Percentiles rank a stretch among this genome's conserved stretches.
phyloP scores from a whole-genome alignment of 139 green algal species.

The Asterochloris erici region DNA sequence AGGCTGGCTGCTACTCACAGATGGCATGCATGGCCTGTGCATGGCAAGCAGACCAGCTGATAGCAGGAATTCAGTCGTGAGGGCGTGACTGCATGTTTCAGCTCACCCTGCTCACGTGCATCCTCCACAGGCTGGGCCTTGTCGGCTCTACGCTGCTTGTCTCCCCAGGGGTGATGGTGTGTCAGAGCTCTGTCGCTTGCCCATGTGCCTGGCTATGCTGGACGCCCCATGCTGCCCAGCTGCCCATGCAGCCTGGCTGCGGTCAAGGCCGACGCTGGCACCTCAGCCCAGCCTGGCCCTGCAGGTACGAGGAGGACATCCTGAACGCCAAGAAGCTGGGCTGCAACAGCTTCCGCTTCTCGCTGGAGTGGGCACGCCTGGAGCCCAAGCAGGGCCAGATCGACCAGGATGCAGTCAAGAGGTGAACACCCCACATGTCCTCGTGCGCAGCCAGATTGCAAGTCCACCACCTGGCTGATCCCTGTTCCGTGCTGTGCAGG shows the following conservation, averaged over 20 bases:
- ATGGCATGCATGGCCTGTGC: too few species aligned
- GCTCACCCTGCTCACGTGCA: too few species aligned
- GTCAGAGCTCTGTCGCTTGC: not conserved
- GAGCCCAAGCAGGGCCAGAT: constrained; percentile 55
- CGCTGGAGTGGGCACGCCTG: constrained; percentile 78
- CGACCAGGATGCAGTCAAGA: constrained; percentile 55
- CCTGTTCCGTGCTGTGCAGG: not conserved
- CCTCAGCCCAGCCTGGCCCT: not conserved
- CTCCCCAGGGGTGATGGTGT: not conserved
- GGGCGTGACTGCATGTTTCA: too few species aligned
- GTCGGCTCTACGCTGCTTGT: not conserved
- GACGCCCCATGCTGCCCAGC: not conserved
- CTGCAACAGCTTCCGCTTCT: constrained; percentile 74
- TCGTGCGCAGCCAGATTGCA: not conserved
- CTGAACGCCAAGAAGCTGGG: constrained; percentile 12
- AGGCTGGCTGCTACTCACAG: too few species aligned
- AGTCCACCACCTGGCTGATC: too few species aligned
- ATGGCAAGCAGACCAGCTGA: too few species aligned
- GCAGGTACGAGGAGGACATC: constrained; percentile 27
- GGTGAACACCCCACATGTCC: not conserved
- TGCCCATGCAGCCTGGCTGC: not conserved
- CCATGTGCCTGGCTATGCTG: not conserved
- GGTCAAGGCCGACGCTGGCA: not conserved
- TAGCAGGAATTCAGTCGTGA: too few species aligned
- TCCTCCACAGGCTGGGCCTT: too few species aligned